phyloP scores from a whole-genome alignment of 441 rosid species.

The Jatropha multifida region DNA sequence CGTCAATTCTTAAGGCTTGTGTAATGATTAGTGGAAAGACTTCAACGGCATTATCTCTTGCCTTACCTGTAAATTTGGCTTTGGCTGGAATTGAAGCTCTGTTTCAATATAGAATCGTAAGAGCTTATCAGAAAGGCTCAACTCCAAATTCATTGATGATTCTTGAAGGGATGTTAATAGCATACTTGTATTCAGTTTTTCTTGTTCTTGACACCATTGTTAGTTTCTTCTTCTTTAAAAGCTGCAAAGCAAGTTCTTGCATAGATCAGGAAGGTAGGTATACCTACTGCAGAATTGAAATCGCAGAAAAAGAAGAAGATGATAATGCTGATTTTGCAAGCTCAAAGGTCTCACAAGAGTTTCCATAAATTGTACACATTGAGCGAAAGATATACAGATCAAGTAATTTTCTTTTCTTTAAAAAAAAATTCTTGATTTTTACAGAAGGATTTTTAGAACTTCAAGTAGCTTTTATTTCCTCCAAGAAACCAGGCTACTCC shows the following conservation, averaged over 20 bases:
- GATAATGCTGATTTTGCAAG: constrained; percentile 19
- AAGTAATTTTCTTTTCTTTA: neutral
- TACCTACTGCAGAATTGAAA: constrained; percentile 34
- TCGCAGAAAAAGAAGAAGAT: constrained; percentile 16
- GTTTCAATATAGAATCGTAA: constrained; percentile 56
- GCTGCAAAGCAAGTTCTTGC: constrained; percentile 37
- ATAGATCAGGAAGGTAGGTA: constrained; percentile 31
- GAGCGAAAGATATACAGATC: constrained; percentile 3
- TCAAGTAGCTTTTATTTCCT: neutral
- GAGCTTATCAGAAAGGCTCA: constrained; percentile 27
- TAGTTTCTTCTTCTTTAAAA: constrained; percentile 48
- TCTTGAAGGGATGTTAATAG: constrained; percentile 55
- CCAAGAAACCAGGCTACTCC: neutral
- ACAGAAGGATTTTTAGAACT: neutral
- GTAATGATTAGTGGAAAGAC: constrained; percentile 54
- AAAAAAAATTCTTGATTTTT: neutral
- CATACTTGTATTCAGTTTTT: constrained; percentile 63
- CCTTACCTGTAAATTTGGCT: constrained; percentile 49
- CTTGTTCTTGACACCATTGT: constrained; percentile 65
- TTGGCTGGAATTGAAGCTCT: constrained; percentile 66
- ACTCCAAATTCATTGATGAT: constrained; percentile 27
- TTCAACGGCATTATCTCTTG: constrained; percentile 59
- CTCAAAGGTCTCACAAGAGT: constrained; percentile 32
- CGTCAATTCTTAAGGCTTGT: constrained; percentile 58
- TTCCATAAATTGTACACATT: constrained; percentile 18